These are phyloP conservation scores for Houttuynia cordata DNA, from an alignment of 164 flowering plant species.

Conservation along the genomic window DNA sequence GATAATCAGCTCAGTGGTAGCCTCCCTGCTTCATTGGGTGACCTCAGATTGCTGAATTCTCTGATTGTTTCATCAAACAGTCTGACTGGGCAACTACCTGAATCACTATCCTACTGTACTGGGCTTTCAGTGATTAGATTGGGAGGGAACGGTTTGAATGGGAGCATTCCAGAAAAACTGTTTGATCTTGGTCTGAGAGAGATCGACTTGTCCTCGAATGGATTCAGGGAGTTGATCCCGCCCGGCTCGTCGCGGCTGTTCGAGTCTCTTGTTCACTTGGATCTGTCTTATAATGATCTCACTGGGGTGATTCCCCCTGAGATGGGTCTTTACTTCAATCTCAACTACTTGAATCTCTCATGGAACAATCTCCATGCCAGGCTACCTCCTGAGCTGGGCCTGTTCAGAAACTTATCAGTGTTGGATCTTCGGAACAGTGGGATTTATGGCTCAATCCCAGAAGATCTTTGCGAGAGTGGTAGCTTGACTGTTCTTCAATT, in stretches of 20 bases:
- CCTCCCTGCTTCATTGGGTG: constrained; percentile 49
- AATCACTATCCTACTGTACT: constrained; percentile 31
- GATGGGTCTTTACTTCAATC: constrained; percentile 47
- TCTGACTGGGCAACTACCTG: constrained; percentile 48
- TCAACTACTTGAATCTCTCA: constrained; percentile 77
- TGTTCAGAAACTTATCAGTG: constrained; percentile 46
- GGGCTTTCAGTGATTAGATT: constrained; percentile 31
- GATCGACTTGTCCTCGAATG: constrained; percentile 53
- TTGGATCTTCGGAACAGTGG: constrained; percentile 57
- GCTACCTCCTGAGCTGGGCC: constrained; percentile 67
- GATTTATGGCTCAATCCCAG: constrained; percentile 54
- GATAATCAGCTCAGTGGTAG: constrained; percentile 42
- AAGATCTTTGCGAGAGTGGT: constrained; percentile 60
- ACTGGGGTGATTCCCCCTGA: constrained; percentile 68
- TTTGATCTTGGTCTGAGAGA: constrained; percentile 58
- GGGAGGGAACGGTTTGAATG: constrained; percentile 45
- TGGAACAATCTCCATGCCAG: constrained; percentile 56
- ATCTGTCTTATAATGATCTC: constrained; percentile 57
- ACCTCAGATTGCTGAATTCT: constrained; percentile 34
- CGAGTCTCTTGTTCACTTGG: constrained; percentile 37
- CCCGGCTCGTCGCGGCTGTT: constrained; percentile 40
- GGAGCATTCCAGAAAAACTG: constrained; percentile 61
- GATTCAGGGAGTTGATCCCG: constrained; percentile 48
- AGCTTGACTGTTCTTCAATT: constrained; percentile 58
- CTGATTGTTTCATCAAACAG: constrained; percentile 43